Conservation (phyloP, 495 filamentous ascomycete species). For the Aspergillus cristatus region DNA sequence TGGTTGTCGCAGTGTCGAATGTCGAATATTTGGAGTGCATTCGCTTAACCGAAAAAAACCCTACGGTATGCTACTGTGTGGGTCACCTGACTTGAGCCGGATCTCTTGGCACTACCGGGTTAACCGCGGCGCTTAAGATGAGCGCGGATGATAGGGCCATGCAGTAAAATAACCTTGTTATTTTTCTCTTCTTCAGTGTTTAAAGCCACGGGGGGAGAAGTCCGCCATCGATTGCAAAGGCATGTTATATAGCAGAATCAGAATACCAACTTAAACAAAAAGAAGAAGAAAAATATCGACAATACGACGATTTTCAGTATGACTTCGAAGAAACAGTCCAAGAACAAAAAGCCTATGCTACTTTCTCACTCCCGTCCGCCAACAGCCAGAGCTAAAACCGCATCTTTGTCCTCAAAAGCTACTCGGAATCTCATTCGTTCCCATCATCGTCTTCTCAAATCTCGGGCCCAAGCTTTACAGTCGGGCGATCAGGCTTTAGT, state of each 20-base stretch:
- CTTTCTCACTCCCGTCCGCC: constrained; percentile 67
- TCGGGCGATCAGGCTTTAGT: constrained; percentile 51
- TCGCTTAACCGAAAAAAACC: constrained; percentile 42
- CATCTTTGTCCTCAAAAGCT: constrained; percentile 66
- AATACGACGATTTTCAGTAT: constrained; percentile 21
- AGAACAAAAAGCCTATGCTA: constrained; percentile 33
- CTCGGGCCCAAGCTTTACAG: constrained; percentile 54
- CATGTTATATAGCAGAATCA: no score
- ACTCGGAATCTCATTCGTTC: constrained; percentile 73
- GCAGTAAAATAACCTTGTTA: no score
- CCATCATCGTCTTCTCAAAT: constrained; percentile 79
- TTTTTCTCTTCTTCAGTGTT: no score
- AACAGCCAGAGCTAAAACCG: constrained; percentile 35
- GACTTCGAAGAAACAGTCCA: constrained; percentile 26
- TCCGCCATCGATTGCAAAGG: no score
- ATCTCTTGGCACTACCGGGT: constrained; percentile 9
- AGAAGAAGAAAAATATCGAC: no score
- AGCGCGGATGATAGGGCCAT: no score
- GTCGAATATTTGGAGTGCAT: constrained; percentile 36
- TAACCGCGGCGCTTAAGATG: no score
- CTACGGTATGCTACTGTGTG: constrained; percentile 36
- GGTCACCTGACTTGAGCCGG: constrained; percentile 34
- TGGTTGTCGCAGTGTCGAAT: constrained; percentile 36
- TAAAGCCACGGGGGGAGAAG: no score
- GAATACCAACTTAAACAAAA: no score